A percentile compares a stretch with the other conserved stretches of the same genome.
Evolutionary conservation across 2,329 filamentous ascomycete genomes (phyloP).

Genomic region (Sordariomycetes sp.): DNA sequence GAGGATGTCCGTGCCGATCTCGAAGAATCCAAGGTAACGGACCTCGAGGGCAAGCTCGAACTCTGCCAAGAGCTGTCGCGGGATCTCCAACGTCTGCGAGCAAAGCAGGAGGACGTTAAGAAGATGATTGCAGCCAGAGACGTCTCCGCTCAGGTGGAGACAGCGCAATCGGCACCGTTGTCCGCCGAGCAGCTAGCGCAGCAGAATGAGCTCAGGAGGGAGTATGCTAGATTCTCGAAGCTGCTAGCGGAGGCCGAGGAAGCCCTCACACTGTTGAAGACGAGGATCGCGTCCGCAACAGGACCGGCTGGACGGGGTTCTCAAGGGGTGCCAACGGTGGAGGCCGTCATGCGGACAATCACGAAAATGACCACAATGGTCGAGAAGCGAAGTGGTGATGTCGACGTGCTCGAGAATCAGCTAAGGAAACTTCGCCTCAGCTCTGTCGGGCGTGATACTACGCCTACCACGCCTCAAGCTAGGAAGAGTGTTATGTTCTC

Average conservation of each 20-base stretch:
- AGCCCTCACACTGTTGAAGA: conserved; percentile 66
- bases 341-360: conserved; percentile 86
- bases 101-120: conserved; percentile 69
- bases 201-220: conserved; percentile 71
- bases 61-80: conserved; percentile 58
- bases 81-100: conserved; percentile 63
- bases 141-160: conserved; percentile 58
- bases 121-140: conserved; percentile 62
- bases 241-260: conserved; percentile 74
- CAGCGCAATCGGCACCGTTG: conserved; percentile 62
- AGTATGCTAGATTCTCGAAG: conserved; percentile 66
- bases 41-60: conserved; percentile 59
- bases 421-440: conserved; percentile 62
- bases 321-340: conserved; percentile 67
- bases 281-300: conserved; percentile 58
- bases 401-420: conserved; percentile 83
- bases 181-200: conserved; percentile 75
- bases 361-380: conserved; percentile 87
- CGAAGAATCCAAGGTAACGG: conserved; percentile 57
- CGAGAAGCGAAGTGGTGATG: conserved; percentile 81
- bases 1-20: conserved; percentile 55
- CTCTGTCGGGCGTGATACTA: conserved; percentile 32
- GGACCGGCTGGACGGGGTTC: conserved; percentile 35
- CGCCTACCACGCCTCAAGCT: conserved; percentile 28
- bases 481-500: conserved; percentile 28